These are phyloP conservation scores for Lactarius tabidus DNA, from an alignment of 768 basidiomycete genomes.

Conservation along the genomic window DNA sequence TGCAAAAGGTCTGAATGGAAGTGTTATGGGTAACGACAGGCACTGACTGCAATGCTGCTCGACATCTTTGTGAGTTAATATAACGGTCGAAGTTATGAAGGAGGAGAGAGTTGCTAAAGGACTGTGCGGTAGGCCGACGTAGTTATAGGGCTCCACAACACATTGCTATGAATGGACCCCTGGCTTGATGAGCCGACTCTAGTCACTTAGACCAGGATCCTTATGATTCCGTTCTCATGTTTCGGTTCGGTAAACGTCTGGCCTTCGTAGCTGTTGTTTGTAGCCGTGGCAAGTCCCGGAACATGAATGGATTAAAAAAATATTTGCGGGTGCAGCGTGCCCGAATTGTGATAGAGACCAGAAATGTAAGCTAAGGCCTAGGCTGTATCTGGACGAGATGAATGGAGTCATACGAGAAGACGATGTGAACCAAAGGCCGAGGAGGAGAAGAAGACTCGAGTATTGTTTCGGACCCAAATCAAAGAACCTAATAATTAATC, in stretches of 20 bases:
- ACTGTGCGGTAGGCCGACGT: not conserved
- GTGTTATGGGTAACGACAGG: not conserved
- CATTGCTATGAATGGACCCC: too few relatives aligned
- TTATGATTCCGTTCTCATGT: not conserved
- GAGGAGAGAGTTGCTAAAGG: not conserved
- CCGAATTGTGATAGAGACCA: not conserved
- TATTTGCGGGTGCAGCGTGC: not conserved
- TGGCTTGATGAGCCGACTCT: too few relatives aligned
- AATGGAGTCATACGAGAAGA: not conserved
- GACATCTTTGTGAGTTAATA: not conserved
- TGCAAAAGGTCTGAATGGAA: not conserved
- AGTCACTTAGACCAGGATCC: not conserved
- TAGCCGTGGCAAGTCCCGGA: too few relatives aligned
- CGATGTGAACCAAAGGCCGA: not conserved
- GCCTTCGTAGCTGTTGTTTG: not conserved
- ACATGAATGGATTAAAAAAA: not conserved
- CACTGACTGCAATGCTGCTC: not conserved
- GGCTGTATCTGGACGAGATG: not conserved
- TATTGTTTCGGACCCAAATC: not conserved
- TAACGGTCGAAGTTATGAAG: not conserved
- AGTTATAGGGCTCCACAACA: slow-evolving; percentile 3
- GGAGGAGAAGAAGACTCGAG: not conserved
- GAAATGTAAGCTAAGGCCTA: too few relatives aligned
- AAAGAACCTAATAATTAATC: too few relatives aligned
- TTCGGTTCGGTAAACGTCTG: not conserved